Evolutionary conservation across 1,284 basidiomycete genomes (phyloP).

Genomic region (Xanthoconium separans): DNA sequence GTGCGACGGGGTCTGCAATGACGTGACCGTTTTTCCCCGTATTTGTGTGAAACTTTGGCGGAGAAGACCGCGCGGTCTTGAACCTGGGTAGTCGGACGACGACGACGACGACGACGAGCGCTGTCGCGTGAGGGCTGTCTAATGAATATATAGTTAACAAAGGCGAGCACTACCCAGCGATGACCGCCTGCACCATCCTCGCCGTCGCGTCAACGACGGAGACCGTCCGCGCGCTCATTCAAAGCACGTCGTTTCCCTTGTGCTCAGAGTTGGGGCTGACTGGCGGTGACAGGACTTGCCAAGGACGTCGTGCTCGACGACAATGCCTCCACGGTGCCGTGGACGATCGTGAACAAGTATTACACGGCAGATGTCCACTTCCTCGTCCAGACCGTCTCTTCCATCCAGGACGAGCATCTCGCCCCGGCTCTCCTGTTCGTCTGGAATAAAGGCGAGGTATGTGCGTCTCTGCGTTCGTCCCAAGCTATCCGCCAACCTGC

Average conservation of each 20-base stretch:
- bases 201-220: slow-evolving; percentile 25
- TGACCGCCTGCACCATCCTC: slow-evolving; percentile 29
- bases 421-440: slow-evolving; percentile 71
- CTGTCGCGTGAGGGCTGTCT: neutral
- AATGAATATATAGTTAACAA: neutral
- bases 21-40: slow-evolving; percentile 12
- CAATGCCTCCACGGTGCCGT: slow-evolving; percentile 46
- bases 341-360: slow-evolving; percentile 84
- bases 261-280: slow-evolving; percentile 20
- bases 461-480: slow-evolving; percentile 2
- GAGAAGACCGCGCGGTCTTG: slow-evolving; percentile 22
- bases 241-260: slow-evolving; percentile 18
- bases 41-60: slow-evolving; percentile 31
- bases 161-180: neutral
- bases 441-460: slow-evolving; percentile 65
- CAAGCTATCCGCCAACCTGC: slow-evolving; percentile 16
- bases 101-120: neutral
- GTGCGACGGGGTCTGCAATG: slow-evolving; percentile 16
- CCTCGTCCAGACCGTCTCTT: slow-evolving; percentile 45
- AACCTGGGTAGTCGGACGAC: too few relatives aligned
- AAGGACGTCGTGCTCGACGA: slow-evolving; percentile 23
- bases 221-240: slow-evolving; percentile 23
- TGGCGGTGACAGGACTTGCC: slow-evolving; percentile 28
- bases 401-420: slow-evolving; percentile 29
- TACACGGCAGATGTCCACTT: slow-evolving; percentile 80